Evolutionary conservation across 768 basidiomycete species (phyloP), one percentile per base, ranked within the genome.

Genomic region (Termitomyces sp.): DNA sequence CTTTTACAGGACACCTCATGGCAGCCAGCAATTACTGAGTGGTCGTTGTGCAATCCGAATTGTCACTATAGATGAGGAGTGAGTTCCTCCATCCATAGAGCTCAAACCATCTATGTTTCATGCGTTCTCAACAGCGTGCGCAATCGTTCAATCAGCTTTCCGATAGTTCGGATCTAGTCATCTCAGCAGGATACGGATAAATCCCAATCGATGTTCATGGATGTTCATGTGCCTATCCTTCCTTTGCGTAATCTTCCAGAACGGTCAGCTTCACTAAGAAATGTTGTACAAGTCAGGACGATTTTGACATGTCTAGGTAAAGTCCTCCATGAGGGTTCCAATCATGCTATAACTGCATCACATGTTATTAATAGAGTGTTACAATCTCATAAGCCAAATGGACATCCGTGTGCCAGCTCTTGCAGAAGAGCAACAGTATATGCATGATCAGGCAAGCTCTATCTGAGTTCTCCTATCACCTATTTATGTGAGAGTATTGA

Each of bases 41-140:
- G 76, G 75, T 62, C 75, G 74, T 24, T 65, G 68, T 36, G 74
- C 76, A 14, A 69, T 77, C 24, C 71, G 76, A 4, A 57, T 76
- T 20, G 57, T 75, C 8, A 64, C 76, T 13, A 74, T 77, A 32
- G 73, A 72, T 3, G 70, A 72, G 57, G 75, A 77, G 76, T 76
- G 55, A 61, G 73, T 28, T 20, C 2, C 28, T 22, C 33, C 20
- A 47, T 35, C 56, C 26, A 40, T 30, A 42, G 28, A 30, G 4
- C 16, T 22, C 30, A 33, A 24, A 45, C 40, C 3, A 26, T 35
- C 2, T 20, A 14, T 6, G 9, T 20, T 16, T 42, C 20, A 20
- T 20, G 14, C n/a, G 12, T 8, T 20, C 53, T 32, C 2, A 4
- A 22, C 28, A 75, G 74, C 44, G 73, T 76, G 68, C 63, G 4